phyloP scores from a whole-genome alignment of 2,329 filamentous ascomycete genomes.

The Exophiala lecanii-corni region DNA sequence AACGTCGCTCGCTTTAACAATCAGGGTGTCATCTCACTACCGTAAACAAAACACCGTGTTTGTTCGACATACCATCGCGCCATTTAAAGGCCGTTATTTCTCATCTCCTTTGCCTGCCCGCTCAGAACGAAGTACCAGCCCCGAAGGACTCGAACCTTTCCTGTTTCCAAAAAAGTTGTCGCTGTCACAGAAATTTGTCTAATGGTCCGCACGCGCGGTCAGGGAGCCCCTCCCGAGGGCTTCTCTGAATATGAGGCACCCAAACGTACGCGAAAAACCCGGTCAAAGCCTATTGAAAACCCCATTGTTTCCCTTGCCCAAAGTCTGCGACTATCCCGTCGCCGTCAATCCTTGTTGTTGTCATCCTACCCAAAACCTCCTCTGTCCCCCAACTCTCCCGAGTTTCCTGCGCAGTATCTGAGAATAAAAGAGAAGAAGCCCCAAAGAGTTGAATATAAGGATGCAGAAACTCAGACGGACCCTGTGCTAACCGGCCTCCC shows the following conservation, averaged over 20 bases:
- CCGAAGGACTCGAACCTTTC: too few species aligned
- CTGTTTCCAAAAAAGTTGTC: too few species aligned
- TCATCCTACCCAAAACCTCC: not conserved
- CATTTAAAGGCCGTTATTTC: too few species aligned
- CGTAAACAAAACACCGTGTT: too few species aligned
- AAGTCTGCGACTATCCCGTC: not conserved
- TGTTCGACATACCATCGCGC: too few species aligned
- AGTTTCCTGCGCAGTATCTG: conserved; percentile 1
- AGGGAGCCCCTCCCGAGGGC: conserved; percentile 21
- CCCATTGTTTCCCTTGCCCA: not conserved
- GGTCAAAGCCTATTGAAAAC: not conserved
- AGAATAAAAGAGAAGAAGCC: not conserved
- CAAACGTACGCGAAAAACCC: conserved; percentile 20
- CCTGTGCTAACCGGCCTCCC: conserved; percentile 13
- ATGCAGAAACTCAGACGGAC: conserved; percentile 15
- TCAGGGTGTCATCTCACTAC: too few species aligned
- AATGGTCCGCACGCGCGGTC: conserved; percentile 21
- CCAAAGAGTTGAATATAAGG: conserved; percentile 1
- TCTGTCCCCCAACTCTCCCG: not conserved
- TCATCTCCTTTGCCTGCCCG: too few species aligned
- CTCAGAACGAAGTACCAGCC: too few species aligned
- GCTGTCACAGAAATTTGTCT: too few species aligned
- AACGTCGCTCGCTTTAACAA: too few species aligned
- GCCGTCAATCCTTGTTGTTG: not conserved
- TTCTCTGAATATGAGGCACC: conserved; percentile 13